Evolutionary conservation across 2,329 filamentous ascomycete species (phyloP).

Genomic region (Epichloe hybrida): DNA sequence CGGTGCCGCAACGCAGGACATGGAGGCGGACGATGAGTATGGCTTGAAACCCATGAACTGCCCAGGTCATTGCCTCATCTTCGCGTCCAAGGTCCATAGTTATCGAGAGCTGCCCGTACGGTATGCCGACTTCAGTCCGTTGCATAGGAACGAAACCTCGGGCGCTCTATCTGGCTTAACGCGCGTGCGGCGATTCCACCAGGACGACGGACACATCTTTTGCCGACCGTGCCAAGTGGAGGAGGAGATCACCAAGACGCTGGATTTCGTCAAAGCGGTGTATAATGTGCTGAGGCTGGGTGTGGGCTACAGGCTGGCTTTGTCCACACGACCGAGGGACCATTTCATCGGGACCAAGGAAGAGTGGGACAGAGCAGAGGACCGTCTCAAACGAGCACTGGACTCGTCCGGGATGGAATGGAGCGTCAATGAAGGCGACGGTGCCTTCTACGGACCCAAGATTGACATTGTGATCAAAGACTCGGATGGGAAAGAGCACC

Average conservation of each 20-base stretch:
- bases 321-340: slow-evolving; percentile 66
- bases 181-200: slow-evolving; percentile 73
- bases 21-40: slow-evolving; percentile 57
- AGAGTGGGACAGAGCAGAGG: slow-evolving; percentile 41
- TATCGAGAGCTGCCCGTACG: slow-evolving; percentile 73
- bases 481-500: slow-evolving; percentile 72
- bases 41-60: slow-evolving; percentile 91
- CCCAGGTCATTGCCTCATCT: slow-evolving; percentile 76
- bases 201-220: slow-evolving; percentile 87
- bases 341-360: slow-evolving; percentile 63
- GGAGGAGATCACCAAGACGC: slow-evolving; percentile 57
- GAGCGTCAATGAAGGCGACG: slow-evolving; percentile 67
- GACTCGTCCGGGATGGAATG: slow-evolving; percentile 60
- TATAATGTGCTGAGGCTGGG: slow-evolving; percentile 59
- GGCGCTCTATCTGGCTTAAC: slow-evolving; percentile 72
- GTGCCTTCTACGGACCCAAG: slow-evolving; percentile 85
- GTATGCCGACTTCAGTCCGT: slow-evolving; percentile 74
- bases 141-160: slow-evolving; percentile 79
- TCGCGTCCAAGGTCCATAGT: slow-evolving; percentile 57
- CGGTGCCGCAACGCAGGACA: slow-evolving; percentile 16
- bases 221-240: slow-evolving; percentile 65
- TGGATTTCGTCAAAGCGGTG: slow-evolving; percentile 61
- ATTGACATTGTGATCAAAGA: slow-evolving; percentile 77
- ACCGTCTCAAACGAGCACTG: slow-evolving; percentile 24
- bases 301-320: slow-evolving; percentile 53